Conservation (phyloP, 768 basidiomycete species). For the Mycena alexandri region DNA sequence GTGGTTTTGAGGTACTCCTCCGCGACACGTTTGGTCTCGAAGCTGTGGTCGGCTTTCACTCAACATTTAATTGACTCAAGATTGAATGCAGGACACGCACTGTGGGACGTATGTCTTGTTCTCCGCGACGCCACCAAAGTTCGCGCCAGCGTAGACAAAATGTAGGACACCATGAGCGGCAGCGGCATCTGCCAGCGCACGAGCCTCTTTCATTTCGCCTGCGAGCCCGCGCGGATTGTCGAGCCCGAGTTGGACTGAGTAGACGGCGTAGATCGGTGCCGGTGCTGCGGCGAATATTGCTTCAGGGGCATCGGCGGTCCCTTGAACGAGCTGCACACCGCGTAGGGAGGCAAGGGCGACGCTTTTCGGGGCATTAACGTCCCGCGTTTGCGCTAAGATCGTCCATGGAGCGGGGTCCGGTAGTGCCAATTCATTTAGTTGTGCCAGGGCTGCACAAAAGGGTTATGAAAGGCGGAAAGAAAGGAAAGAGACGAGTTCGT, state of each 20-base stretch:
- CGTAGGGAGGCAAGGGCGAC: constrained; percentile 14
- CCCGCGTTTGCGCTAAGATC: constrained; percentile 30
- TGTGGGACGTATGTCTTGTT: constrained; percentile 23
- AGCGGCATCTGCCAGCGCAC: constrained; percentile 20
- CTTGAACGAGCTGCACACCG: constrained; percentile 19
- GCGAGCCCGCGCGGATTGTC: constrained; percentile 26
- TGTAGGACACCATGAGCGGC: constrained; percentile 22
- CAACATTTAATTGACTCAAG: background rate
- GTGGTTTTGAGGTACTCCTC: constrained; percentile 18
- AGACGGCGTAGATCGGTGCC: constrained; percentile 21
- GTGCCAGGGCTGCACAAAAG: constrained; percentile 7
- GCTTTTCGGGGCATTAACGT: constrained; percentile 14
- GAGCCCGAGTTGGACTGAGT: constrained; percentile 33
- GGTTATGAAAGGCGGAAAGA: background rate
- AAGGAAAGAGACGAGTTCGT: background rate
- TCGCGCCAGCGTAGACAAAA: constrained; percentile 29
- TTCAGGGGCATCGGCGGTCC: constrained; percentile 14
- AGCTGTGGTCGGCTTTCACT: background rate
- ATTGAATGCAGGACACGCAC: constrained; percentile 6
- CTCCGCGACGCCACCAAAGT: constrained; percentile 14
- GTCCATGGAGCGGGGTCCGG: constrained; percentile 11
- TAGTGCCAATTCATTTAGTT: constrained; percentile 4
- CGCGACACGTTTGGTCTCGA: constrained; percentile 16
- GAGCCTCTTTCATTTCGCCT: constrained; percentile 17
- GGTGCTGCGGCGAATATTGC: constrained; percentile 25